A percentile compares a stretch with the other conserved stretches of the same genome.
Evolutionary conservation across 352 stramenopile genomes (phyloP).

Genomic region (Saprolegnia parasitica): DNA sequence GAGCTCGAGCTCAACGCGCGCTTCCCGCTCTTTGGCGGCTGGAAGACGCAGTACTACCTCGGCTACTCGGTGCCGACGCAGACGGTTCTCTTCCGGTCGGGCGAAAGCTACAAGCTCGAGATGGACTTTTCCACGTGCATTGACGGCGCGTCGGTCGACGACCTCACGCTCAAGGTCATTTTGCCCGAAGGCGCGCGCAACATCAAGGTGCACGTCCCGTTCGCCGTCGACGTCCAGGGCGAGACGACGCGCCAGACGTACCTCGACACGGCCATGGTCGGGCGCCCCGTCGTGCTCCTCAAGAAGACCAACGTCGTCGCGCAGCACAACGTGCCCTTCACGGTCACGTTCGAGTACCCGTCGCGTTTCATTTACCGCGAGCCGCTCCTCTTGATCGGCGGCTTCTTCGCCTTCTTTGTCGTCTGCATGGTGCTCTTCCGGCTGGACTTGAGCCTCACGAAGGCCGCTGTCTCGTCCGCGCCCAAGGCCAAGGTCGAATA

Average conservation of each 20-base stretch:
- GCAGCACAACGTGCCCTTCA: constrained; percentile 77
- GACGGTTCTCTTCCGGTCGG: constrained; percentile 59
- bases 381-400: constrained; percentile 77
- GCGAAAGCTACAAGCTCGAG: constrained; percentile 75
- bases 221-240: constrained; percentile 51
- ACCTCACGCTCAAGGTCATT: constrained; percentile 85
- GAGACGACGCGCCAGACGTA: constrained; percentile 76
- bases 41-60: constrained; percentile 87
- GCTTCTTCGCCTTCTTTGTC: constrained; percentile 79
- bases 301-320: constrained; percentile 81
- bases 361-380: constrained; percentile 80
- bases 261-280: constrained; percentile 73
- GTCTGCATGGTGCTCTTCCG: constrained; percentile 83
- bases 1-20: constrained; percentile 79
- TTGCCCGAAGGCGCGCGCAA: constrained; percentile 76
- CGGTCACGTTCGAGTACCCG: constrained; percentile 84
- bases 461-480: constrained; percentile 29
- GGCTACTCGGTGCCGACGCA: constrained; percentile 83
- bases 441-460: constrained; percentile 70
- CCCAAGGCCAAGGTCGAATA: constrained; percentile 73
- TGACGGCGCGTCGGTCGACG: constrained; percentile 71
- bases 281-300: constrained; percentile 75
- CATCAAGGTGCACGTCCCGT: constrained; percentile 71
- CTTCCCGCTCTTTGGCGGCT: constrained; percentile 85
- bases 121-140: constrained; percentile 83